Base-by-base conservation (phyloP, 2,329 filamentous ascomycete genomes). In the Xylariaceae sp. region DNA sequence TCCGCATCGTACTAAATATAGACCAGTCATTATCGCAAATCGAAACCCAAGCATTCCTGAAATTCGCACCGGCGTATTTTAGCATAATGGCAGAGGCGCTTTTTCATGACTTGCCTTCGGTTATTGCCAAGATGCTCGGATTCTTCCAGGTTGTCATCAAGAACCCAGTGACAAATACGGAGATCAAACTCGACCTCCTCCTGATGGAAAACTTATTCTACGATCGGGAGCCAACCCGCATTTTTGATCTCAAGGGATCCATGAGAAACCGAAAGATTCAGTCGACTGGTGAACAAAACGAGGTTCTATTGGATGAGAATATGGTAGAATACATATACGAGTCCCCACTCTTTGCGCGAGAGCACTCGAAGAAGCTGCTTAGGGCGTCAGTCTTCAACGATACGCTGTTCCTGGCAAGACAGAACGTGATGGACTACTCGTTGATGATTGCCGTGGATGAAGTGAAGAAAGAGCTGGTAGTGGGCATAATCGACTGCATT, bases 281-380 rank as follows among this genome's bases (percentile, higher is more conserved):
- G 67, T 90, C 87, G 26, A 99, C 94, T 0, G 95, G 94, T 49
- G 90, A 97, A 72, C 88, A 92, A 60, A 94, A 97, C 62, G 94
- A 99, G 71, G 94, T 99, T 2, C 81, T 99, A 2, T 80, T 99
- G 1, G 94, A 99, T 67, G 95, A 99, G 68, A 99, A 99, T 72
- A 94, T 99, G 80, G 94, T 99, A 9, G 95, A 99, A 70, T 97
- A 95, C 69, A 97, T 99, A 59, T 99, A 96, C 65, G 94, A 99
- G 69, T 95, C 89, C 1, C 95, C 94, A 0, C 80, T 99, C 15
- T 99, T 99, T 70, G 87, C 92, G 9, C 85, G 95, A 44, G 94
- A 99, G 70, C 92, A 99, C 72, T 92, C 90, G 21, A 96, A 96
- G 75, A 96, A 95, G 69, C 80, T 97, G 12, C 81, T 99, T 30